Evolutionary conservation across 163 green algal genomes (phyloP).

Genomic region (Scenedesmus sp.): DNA sequence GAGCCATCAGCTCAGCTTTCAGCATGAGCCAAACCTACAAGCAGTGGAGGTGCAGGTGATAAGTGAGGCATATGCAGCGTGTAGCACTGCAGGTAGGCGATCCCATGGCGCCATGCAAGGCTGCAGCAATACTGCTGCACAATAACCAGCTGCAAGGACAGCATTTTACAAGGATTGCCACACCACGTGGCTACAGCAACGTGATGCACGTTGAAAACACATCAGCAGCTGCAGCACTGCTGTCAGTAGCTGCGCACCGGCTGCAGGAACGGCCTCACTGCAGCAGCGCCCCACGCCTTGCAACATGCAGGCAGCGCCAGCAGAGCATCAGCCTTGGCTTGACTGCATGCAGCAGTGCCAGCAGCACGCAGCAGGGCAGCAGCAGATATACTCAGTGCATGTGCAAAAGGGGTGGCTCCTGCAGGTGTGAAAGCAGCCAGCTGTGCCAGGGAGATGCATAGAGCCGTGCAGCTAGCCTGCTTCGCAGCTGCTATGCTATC

Average conservation of each 20-base stretch:
- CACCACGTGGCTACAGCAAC: too few species aligned
- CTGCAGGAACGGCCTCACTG: constrained; percentile 47
- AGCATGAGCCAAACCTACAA: constrained; percentile 52
- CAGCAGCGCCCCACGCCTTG: constrained; percentile 53
- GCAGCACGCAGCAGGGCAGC: not conserved
- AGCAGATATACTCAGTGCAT: not conserved
- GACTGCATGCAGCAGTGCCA: constrained; percentile 43
- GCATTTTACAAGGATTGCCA: not conserved
- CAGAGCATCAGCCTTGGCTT: constrained; percentile 65
- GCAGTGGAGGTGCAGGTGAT: not conserved
- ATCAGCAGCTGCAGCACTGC: not conserved
- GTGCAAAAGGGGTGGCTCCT: not conserved
- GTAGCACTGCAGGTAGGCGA: not conserved
- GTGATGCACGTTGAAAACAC: not conserved
- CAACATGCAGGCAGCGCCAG: constrained; percentile 56
- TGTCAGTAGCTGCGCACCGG: constrained; percentile 18
- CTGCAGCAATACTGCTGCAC: not conserved
- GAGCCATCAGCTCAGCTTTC: constrained; percentile 50
- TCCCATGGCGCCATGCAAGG: not conserved
- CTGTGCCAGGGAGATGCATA: too few species aligned
- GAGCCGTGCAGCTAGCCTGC: not conserved
- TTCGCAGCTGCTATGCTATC: too few species aligned
- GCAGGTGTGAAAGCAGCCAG: too few species aligned
- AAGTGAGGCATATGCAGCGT: too few species aligned
- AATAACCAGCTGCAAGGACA: not conserved